phyloP scores from a whole-genome alignment of 2,329 filamentous ascomycete genomes.

The Penicillium hordei region DNA sequence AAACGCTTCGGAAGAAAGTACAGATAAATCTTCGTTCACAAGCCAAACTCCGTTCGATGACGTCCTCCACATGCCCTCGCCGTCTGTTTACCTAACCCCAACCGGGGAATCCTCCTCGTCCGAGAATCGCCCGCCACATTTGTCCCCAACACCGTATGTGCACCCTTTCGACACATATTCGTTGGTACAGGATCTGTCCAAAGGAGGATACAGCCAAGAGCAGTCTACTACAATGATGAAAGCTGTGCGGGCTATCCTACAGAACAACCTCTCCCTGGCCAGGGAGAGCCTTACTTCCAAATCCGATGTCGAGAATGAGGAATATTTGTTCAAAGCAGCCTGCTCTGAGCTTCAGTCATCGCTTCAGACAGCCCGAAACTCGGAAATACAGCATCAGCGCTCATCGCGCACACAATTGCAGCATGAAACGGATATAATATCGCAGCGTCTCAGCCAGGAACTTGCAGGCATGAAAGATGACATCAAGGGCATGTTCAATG shows the following conservation, averaged over 20 bases:
- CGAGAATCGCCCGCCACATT: slow-evolving; percentile 59
- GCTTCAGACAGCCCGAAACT: slow-evolving; percentile 72
- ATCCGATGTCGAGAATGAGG: slow-evolving; percentile 90
- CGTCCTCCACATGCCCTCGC: slow-evolving; percentile 45
- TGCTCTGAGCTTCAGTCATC: slow-evolving; percentile 90
- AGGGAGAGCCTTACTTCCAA: slow-evolving; percentile 81
- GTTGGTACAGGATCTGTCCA: slow-evolving; percentile 75
- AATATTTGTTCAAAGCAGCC: slow-evolving; percentile 89
- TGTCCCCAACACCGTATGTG: slow-evolving; percentile 72
- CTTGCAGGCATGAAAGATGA: slow-evolving; percentile 79
- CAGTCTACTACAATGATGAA: slow-evolving; percentile 92
- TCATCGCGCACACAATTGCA: slow-evolving; percentile 82
- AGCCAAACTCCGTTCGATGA: slow-evolving; percentile 35
- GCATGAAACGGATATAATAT: slow-evolving; percentile 91
- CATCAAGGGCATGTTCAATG: slow-evolving; percentile 93
- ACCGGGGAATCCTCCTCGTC: slow-evolving; percentile 21
- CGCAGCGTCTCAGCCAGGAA: slow-evolving; percentile 82
- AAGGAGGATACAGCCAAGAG: slow-evolving; percentile 66
- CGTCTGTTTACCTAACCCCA: slow-evolving; percentile 36
- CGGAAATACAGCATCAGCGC: slow-evolving; percentile 76
- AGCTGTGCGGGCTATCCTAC: slow-evolving; percentile 74
- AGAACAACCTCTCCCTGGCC: slow-evolving; percentile 77
- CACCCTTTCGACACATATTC: slow-evolving; percentile 97
- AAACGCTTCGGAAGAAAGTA: slow-evolving; percentile 14
- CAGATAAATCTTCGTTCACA: slow-evolving; percentile 19